Percentiles rank a stretch among this genome's conserved stretches.
phyloP scores from a whole-genome alignment of 2,329 filamentous ascomycete genomes.

The Fusarium algeriense region DNA sequence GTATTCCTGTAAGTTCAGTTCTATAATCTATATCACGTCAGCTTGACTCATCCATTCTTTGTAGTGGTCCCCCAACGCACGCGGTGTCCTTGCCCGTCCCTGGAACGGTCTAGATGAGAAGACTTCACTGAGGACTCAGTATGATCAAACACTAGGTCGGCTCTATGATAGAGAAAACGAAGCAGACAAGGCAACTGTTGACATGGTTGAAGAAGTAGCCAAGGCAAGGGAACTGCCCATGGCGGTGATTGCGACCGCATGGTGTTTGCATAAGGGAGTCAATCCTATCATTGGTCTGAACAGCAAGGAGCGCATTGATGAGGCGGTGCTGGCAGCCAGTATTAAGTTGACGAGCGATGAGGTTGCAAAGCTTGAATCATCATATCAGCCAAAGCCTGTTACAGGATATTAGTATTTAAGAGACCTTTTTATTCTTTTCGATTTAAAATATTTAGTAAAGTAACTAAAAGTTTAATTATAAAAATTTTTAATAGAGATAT shows the following conservation, averaged over 20 bases:
- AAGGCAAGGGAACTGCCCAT: not conserved
- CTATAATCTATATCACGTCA: accelerated
- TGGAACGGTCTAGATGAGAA: not conserved
- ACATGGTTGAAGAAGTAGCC: not conserved
- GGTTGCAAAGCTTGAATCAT: not conserved
- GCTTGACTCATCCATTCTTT: accelerated
- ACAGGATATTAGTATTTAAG: not conserved
- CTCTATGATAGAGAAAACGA: not conserved
- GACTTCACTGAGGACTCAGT: not conserved
- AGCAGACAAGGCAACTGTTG: not conserved
- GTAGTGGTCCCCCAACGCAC: not conserved
- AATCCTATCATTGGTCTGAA: not conserved
- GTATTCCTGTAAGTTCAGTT: not conserved
- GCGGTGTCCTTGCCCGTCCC: accelerated
- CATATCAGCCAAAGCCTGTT: accelerated
- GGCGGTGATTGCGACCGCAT: not conserved
- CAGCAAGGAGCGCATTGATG: not conserved
- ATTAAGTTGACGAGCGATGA: not conserved
- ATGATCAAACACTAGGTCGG: not conserved
- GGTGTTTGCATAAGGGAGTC: not conserved
- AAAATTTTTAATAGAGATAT: no score
- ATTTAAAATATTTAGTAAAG: no score
- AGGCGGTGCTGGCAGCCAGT: not conserved
- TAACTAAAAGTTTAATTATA: no score
- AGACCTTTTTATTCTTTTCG: no score